Evolutionary conservation across 176 grass and related monocot genomes (phyloP), one percentile per base, ranked within the genome.

Genomic region (Phyllostachys edulis): DNA sequence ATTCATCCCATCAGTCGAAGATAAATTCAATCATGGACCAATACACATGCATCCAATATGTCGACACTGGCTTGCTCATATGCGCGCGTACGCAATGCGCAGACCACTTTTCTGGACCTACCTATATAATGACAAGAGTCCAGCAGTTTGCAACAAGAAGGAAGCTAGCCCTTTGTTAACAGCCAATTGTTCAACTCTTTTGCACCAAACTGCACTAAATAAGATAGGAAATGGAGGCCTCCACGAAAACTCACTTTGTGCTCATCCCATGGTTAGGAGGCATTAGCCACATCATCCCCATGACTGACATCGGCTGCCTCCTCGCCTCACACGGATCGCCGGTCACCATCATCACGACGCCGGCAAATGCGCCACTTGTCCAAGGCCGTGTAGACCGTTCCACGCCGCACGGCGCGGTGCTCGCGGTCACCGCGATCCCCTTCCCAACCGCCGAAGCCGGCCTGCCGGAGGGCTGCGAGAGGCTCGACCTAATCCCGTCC

Each of bases 331-430:
- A 89, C 12, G 85, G 82, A 4, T 84, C 86, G 18, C 20, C 69
- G 5, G 86, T 96, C 44, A 80, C 80, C 59, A 60, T 96, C 86
- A 32, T 93, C 87, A 88, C 87, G 15, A 94, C 94, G 55, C 87
- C 87, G 7, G 89, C 73, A 54, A 94, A 88, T 34, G 83, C 89
- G 4, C 37, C 82, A 0, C 39, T 85, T 3, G 66, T 84, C 26
- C 86, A 73, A 71, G 57, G 79, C 59, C 86, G 70, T 3, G 79
- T 94, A 15, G 87, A 83, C 57, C 75, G 56, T 34, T 41, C 46
- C 80, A 42, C 71, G 32, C 34, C 81, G 17, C 26, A 7, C 20
- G 44, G 47, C n/a, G 50, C 78, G 45, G 79, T 0, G 41, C 47
- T 88, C 77, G 27, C 77, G 72, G 86, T 94, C 45, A 80, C 84